phyloP scores from a whole-genome alignment of 768 basidiomycete species.

The Suillus sp. region DNA sequence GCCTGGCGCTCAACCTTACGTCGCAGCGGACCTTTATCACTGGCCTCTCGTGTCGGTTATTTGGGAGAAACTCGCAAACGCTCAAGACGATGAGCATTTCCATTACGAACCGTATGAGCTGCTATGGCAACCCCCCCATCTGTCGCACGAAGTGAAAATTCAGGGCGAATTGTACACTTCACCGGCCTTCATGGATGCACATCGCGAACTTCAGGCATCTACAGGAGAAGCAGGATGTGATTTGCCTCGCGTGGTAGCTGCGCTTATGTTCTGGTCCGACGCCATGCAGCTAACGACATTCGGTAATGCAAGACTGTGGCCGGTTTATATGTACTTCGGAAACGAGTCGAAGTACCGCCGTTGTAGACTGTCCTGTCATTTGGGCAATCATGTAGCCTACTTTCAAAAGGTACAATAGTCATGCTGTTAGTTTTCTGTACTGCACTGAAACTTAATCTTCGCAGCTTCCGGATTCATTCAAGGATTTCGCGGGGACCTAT shows the following conservation, averaged over 20 bases:
- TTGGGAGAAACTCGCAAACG: background rate
- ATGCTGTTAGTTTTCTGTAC: too few relatives aligned
- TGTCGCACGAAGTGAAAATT: background rate
- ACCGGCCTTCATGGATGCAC: background rate
- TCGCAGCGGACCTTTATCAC: background rate
- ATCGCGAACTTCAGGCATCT: slow-evolving; percentile 22
- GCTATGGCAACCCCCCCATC: background rate
- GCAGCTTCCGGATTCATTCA: slow-evolving; percentile 18
- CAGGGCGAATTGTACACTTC: background rate
- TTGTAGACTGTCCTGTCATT: slow-evolving; percentile 19
- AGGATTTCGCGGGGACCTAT: background rate
- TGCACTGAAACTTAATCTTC: too few relatives aligned
- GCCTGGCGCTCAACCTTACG: background rate
- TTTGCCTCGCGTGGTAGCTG: slow-evolving; percentile 17
- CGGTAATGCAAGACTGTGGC: slow-evolving; percentile 26
- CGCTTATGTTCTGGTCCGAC: slow-evolving; percentile 25
- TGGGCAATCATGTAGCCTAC: slow-evolving; percentile 17
- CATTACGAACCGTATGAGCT: background rate
- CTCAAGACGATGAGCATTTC: background rate
- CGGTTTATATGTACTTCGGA: slow-evolving; percentile 24
- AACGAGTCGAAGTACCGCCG: slow-evolving; percentile 27
- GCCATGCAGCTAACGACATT: slow-evolving; percentile 25
- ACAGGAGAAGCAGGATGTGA: slow-evolving; percentile 20
- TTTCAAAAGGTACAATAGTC: slow-evolving; percentile 7
- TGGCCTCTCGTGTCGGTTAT: background rate